phyloP scores from a whole-genome alignment of 2,329 filamentous ascomycete genomes.

The Clonostachys byssicola region DNA sequence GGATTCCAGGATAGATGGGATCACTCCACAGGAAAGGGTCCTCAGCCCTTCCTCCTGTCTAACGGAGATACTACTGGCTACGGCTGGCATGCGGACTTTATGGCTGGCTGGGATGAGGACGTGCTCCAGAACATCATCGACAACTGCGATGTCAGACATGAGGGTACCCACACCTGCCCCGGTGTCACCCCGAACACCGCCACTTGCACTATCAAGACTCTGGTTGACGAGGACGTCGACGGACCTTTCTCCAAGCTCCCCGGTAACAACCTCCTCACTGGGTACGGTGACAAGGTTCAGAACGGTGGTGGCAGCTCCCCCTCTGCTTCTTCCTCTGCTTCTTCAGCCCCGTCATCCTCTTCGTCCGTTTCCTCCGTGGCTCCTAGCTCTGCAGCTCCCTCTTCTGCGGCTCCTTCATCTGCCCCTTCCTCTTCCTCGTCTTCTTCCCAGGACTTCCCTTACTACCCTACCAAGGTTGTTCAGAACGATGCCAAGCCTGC shows the following conservation, averaged over 20 bases:
- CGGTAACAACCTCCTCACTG: constrained; percentile 47
- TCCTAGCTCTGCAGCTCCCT: neutral
- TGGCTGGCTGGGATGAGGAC: constrained; percentile 66
- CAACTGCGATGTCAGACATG: constrained; percentile 56
- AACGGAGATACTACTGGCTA: constrained; percentile 69
- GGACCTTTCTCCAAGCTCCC: constrained; percentile 47
- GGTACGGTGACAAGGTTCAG: constrained; percentile 28
- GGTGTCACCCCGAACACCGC: constrained; percentile 47
- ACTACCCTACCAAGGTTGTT: neutral
- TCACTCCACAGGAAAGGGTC: constrained; percentile 41
- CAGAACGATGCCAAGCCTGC: constrained; percentile 2
- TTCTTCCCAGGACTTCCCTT: constrained; percentile 1
- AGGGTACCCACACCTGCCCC: constrained; percentile 60
- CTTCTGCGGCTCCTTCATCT: neutral
- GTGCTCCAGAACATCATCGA: constrained; percentile 64
- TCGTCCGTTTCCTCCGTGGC: neutral
- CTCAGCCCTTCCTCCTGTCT: constrained; percentile 63
- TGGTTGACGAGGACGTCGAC: constrained; percentile 37
- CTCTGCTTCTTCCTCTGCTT: neutral
- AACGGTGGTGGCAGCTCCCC: constrained; percentile 23
- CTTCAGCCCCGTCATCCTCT: neutral
- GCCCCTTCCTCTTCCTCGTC: neutral
- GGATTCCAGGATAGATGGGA: constrained; percentile 44
- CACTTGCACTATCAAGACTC: constrained; percentile 45
- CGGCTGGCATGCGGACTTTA: constrained; percentile 68